Conservation (phyloP, 768 basidiomycete species). For the Suillus alpinus region DNA sequence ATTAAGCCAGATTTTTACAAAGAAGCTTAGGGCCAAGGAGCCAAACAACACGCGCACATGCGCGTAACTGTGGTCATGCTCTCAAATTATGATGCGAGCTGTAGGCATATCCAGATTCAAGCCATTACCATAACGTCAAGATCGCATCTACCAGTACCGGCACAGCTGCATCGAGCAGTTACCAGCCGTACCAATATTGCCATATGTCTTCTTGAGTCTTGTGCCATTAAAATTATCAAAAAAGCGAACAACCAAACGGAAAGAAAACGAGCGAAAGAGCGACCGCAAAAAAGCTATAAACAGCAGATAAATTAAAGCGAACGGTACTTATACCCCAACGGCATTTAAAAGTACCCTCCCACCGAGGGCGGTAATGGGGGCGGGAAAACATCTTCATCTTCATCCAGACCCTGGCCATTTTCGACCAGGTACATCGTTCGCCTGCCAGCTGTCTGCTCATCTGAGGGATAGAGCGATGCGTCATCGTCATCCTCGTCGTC, state of each 20-base stretch:
- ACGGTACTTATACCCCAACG: neutral
- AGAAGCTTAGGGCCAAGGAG: too few species aligned
- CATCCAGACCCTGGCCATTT: conserved; percentile 23
- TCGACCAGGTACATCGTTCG: conserved; percentile 34
- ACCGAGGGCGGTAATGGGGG: neutral
- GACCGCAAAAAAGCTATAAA: conserved; percentile 22
- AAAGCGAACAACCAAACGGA: neutral
- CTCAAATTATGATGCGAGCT: too few species aligned
- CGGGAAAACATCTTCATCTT: conserved; percentile 1
- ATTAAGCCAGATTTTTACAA: too few species aligned
- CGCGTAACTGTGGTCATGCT: too few species aligned
- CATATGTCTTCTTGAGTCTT: neutral
- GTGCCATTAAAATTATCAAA: neutral
- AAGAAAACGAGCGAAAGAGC: conserved; percentile 7
- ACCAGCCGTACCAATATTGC: neutral
- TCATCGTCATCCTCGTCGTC: conserved; percentile 27
- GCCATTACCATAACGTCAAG: conserved; percentile 4
- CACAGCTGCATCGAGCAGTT: neutral
- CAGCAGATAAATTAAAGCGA: conserved; percentile 27
- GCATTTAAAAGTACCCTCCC: neutral
- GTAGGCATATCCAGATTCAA: too few species aligned
- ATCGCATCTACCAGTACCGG: neutral
- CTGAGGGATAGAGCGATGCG: conserved; percentile 23
- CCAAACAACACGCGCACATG: too few species aligned
- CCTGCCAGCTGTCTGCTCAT: conserved; percentile 30